Evolutionary conservation across 83 land plant species (phyloP).

Genomic region (Thuja plicata): DNA sequence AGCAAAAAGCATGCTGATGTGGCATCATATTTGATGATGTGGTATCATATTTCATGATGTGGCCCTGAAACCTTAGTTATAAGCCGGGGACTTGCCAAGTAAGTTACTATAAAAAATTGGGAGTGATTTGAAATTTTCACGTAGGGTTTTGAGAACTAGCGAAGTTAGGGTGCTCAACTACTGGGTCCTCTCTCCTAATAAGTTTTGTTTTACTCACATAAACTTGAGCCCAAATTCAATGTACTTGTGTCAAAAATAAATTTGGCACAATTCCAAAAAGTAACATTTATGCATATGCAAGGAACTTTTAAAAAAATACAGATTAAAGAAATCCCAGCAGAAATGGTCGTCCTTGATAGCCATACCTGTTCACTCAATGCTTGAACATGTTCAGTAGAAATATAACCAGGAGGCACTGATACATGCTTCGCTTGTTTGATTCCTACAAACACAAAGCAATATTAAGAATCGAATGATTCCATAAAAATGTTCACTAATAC

Average conservation of each 20-base stretch:
- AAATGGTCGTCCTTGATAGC: not conserved
- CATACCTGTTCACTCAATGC: conserved; percentile 45
- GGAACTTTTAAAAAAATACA: not conserved
- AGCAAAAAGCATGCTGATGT: too few species aligned
- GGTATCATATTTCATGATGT: too few species aligned
- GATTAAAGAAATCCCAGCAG: not conserved
- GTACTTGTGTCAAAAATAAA: not conserved
- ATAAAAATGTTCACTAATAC: not conserved
- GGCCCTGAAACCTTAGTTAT: too few species aligned
- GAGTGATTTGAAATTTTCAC: too few species aligned
- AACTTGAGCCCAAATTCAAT: not conserved
- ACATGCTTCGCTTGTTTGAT: conserved; percentile 22
- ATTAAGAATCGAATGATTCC: not conserved
- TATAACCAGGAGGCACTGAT: conserved; percentile 7
- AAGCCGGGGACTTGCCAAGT: too few species aligned
- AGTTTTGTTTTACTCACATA: not conserved
- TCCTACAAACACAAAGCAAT: conserved; percentile 14
- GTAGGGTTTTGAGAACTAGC: too few species aligned
- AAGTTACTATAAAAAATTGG: too few species aligned
- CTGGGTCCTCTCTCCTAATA: too few species aligned
- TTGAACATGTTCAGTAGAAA: conserved; percentile 25
- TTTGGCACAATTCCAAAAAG: not conserved
- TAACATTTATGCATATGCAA: not conserved
- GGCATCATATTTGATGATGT: too few species aligned
- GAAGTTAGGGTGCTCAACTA: too few species aligned